Base-by-base conservation (phyloP, 305 asterid species). In the Petunia hybrid region DNA sequence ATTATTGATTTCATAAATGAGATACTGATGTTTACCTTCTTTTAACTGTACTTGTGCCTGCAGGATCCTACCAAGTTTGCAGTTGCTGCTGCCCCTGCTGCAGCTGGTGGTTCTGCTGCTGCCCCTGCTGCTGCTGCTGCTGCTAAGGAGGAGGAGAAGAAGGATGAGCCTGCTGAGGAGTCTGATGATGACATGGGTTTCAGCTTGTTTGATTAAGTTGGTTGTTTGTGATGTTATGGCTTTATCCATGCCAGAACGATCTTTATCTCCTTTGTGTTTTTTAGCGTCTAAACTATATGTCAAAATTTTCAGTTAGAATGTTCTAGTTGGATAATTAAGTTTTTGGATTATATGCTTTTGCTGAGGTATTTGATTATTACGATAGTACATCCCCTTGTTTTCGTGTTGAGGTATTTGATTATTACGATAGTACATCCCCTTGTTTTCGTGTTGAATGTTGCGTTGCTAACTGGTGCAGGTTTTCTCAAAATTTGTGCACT, bases 41-140 rank as follows among this genome's bases (percentile, higher is more conserved):
- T 9, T 69, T 7, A 69, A 69, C 46, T 39, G 5, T 39, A 3
- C 4, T 65, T 39, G 31, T 1, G 4, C 10, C 22, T 81, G 78
- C 87, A 94, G 98, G 98, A 93, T 85, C 98, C 98, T 0, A 88
- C 91, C 86, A 93, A 95, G 88, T 95, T 93, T 85, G 91, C 91
- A 0, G 94, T 85, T 22, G 91, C 91, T 4, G 91, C 76, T n/a
- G 91, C 90, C 1, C 92, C 45, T 55, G 94, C 91, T 9, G 88
- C 87, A n/a, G 89, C 88, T 0, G 89, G 22, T 45, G 40, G 89
- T 46, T 91, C 87, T 16, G 81, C 89, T 75, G 67, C 87, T 38
- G 90, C 85, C 42, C 82, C 84, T 83, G 90, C 88, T 43, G 78
- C 93, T 13, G 87, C 92, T 4, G 89, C 92, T 40, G 92, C 97